Base-by-base conservation (phyloP, 441 rosid species). In the Pelargonium cotyledonis region DNA sequence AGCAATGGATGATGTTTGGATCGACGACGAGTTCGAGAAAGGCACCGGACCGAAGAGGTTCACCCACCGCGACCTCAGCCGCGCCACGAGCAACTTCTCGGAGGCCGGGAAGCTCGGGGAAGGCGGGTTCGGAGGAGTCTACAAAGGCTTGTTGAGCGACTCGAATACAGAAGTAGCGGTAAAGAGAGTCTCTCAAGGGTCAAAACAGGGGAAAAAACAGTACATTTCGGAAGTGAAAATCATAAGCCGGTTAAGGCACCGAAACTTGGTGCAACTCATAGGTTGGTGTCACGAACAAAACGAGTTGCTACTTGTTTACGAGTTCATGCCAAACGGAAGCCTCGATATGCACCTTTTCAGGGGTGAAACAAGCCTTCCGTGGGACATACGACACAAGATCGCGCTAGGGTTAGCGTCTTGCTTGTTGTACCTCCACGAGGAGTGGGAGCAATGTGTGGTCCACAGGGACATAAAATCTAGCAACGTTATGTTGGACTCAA, bases 391-490 rank as follows among this genome's bases (percentile, higher is more conserved):
- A 70, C 75, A 88, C 82, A 88, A 84, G 73, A 83, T 87, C 40
- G 87, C 86, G 6, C 76, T 70, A 0, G 95, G 92, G 2, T 70
- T 90, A 70, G 91, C 92, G 23, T 87, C 91, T 3, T 83, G 89
- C 2, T 21, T 90, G 65, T 44, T 88, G 15, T 90, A 87, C 75
- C 91, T 90, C 23, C 96, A 90, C 38, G 94, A 88, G 71, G 92
- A 86, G 73, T 85, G 94, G 94, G 92, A 90, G 63, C 92, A 90
- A 68, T 88, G 94, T 51, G 88, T 88, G 14, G 80, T 90, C 4
- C 92, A 90, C 26, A 77, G 95, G 68, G 96, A 90, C 67, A 81
- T 90, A 63, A 90, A 90, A 71, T 84, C 94, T 0, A 88, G 91
- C 74, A 90, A 90, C 29, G 76, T 90, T 16, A 88, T 90, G 95